Conservation (phyloP, 1,284 basidiomycete genomes). For the Filobasidium uniguttulatum region DNA sequence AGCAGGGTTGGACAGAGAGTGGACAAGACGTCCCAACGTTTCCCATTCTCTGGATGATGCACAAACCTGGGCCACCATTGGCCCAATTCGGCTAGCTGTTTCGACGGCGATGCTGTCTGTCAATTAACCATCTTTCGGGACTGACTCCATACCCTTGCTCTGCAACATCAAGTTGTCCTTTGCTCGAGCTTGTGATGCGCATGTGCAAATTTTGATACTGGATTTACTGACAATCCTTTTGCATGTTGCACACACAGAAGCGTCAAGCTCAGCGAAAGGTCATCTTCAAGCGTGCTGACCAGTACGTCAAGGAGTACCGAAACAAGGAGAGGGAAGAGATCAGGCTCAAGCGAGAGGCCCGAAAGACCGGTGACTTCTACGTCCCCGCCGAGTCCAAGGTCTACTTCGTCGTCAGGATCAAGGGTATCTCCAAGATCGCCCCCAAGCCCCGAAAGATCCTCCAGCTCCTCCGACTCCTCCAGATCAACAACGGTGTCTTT, state of each 20-base stretch:
- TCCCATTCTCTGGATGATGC: constrained; percentile 50
- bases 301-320: constrained; percentile 95
- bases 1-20: no score
- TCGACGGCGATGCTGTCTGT: constrained; percentile 53
- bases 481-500: constrained; percentile 99
- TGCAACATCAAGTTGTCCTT: neutral
- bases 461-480: constrained; percentile 92
- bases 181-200: no score
- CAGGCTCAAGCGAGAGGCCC: constrained; percentile 83
- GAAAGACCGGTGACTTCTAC: constrained; percentile 89
- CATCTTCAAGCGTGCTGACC: constrained; percentile 98
- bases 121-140: constrained; percentile 97
- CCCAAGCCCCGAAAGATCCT: constrained; percentile 99
- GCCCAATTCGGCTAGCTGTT: constrained; percentile 48
- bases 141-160: constrained; percentile 41
- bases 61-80: constrained; percentile 50
- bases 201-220: no score
- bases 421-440: constrained; percentile 98
- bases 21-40: no score
- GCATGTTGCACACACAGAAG: constrained; percentile 43
- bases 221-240: neutral
- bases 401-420: constrained; percentile 93
- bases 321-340: constrained; percentile 91
- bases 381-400: constrained; percentile 94
- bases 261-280: constrained; percentile 84